Evolutionary conservation across 2,329 filamentous ascomycete genomes (phyloP), one percentile per base, ranked within the genome.

Genomic region (Alternaria dauci): DNA sequence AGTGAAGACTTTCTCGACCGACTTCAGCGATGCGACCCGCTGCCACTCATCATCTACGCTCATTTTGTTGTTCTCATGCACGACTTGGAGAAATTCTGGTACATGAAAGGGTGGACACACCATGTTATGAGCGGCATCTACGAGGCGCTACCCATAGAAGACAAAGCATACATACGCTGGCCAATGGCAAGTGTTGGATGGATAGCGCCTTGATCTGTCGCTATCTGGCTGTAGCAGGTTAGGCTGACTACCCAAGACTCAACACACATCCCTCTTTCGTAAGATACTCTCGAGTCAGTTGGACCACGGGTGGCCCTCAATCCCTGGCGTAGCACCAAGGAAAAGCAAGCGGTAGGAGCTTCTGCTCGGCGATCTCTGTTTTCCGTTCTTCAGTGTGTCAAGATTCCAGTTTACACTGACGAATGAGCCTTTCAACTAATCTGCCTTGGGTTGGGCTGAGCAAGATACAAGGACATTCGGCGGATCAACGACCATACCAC

Each of bases 351-450:
- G 71, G 72, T 44, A 77, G 60, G 38, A 75, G 56, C 52, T 74
- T 71, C 43, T 69, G 66, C 26, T 71, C 60, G 11, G 71, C 59
- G 59, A 77, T 75, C 61, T 76, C 68, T 16, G 72, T 65, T 47
- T 66, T 70, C 55, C 72, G 69, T 14, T 52, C 51, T 71, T 61
- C 58, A 77, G 61, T 64, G 76, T 70, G 14, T 65, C 59, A 38
- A 74, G 63, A 63, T 78, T 74, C 74, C 73, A 77, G n/a, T 68
- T 75, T 5, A 67, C 68, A 52, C 65, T 69, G 32, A 70, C 32
- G 34, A 69, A 58, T 32, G 52, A 43, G 36, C 58, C 70, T 36
- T 52, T 53, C 47, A 74, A 47, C 38, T 61, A 71, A n/a, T 72
- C 70, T 2, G 65, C 71, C 2, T 53, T 62, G 3, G 53, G 14